Conservation (phyloP, 148 eudicot species). For the Pouteria glomerata region DNA sequence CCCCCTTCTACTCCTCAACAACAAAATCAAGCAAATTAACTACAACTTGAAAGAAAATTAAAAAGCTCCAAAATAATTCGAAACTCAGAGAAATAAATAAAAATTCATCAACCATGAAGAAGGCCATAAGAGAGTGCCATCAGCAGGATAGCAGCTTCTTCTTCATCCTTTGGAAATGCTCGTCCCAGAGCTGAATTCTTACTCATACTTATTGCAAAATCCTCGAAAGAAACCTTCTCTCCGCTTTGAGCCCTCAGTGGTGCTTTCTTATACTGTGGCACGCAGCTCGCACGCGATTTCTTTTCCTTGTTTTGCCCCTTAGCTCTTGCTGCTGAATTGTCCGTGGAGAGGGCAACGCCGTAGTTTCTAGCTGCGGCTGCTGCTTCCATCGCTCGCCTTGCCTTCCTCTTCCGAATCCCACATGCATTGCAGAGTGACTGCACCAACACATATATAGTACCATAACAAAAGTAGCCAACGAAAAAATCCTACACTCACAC, state of each 20-base stretch:
- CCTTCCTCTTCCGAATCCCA: conserved; percentile 58
- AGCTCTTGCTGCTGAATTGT: neutral
- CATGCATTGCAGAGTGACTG: conserved; percentile 68
- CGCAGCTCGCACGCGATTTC: conserved; percentile 17
- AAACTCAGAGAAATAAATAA: neutral
- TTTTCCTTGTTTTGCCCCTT: conserved; percentile 15
- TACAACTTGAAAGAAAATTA: neutral
- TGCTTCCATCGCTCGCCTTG: conserved; percentile 38
- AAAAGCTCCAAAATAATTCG: neutral
- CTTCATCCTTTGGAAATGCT: conserved; percentile 44
- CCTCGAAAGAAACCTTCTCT: conserved; percentile 14
- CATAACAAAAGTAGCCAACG: neutral
- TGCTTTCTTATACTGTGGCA: conserved; percentile 20
- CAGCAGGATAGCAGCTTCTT: conserved; percentile 56
- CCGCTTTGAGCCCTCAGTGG: conserved; percentile 18
- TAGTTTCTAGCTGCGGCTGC: conserved; percentile 20
- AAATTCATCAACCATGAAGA: conserved; percentile 4
- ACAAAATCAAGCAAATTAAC: neutral
- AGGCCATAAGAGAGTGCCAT: conserved; percentile 62
- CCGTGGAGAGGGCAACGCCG: neutral
- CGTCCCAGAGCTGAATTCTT: conserved; percentile 10
- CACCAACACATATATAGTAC: conserved; percentile 2
- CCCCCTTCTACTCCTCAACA: neutral
- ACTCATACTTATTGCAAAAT: conserved; percentile 15
- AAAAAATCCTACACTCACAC: neutral